phyloP scores from a whole-genome alignment of 495 filamentous ascomycete species.

The Trichoderma virens region DNA sequence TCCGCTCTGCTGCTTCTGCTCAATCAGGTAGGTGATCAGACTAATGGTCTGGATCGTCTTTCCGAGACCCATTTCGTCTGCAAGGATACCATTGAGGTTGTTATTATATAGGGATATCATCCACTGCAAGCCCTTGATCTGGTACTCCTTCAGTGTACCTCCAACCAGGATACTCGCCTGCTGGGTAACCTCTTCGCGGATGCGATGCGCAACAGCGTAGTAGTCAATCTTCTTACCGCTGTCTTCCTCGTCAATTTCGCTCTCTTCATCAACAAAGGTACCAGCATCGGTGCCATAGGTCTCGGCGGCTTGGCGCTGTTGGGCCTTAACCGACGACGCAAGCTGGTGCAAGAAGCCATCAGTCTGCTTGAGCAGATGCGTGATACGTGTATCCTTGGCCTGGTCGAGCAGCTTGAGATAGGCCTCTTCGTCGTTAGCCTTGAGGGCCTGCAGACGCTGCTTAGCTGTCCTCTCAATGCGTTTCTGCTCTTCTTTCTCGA shows the following conservation, averaged over 20 bases:
- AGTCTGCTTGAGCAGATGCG: slow-evolving; percentile 89
- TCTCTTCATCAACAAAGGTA: slow-evolving; percentile 50
- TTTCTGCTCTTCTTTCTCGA: slow-evolving; percentile 98
- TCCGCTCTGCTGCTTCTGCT: slow-evolving; percentile 86
- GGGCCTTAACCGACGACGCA: slow-evolving; percentile 81
- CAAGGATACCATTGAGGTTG: slow-evolving; percentile 96
- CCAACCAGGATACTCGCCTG: slow-evolving; percentile 85
- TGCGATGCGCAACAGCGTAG: slow-evolving; percentile 93
- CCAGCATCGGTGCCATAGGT: slow-evolving; percentile 63
- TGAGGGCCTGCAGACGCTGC: slow-evolving; percentile 97
- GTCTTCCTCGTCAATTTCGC: slow-evolving; percentile 54
- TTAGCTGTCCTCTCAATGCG: slow-evolving; percentile 94
- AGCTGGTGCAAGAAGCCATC: slow-evolving; percentile 96
- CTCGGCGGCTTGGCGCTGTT: slow-evolving; percentile 75
- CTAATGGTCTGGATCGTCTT: slow-evolving; percentile 99
- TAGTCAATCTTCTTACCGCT: slow-evolving; percentile 81
- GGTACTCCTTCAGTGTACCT: slow-evolving; percentile 92
- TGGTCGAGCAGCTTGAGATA: slow-evolving; percentile 95
- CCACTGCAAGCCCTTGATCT: slow-evolving; percentile 96
- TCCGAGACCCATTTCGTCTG: slow-evolving; percentile 98
- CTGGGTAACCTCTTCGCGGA: slow-evolving; percentile 78
- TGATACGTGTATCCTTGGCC: slow-evolving; percentile 98
- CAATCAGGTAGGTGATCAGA: slow-evolving; percentile 92
- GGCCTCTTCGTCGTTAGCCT: slow-evolving; percentile 97
- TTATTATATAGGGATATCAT: slow-evolving; percentile 99